Base-by-base conservation (phyloP, 768 basidiomycete genomes). In the Macrolepiota fuliginosa region DNA sequence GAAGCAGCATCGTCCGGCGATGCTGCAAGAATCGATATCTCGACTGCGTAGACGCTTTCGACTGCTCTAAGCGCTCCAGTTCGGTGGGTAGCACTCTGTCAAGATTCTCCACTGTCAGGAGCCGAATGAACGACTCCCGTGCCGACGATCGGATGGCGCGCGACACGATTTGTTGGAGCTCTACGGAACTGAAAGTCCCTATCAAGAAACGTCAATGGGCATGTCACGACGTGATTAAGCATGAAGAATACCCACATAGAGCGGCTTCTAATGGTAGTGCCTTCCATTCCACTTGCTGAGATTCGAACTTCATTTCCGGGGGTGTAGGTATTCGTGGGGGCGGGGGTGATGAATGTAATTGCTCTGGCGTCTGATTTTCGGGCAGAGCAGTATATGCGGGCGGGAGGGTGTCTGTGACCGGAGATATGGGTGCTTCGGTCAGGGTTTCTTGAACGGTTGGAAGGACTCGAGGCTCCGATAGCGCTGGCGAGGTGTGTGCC, bases 101-200 rank as follows among this genome's bases (percentile, higher is more conserved):
- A 60, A 90, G 76, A 15, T 82, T 81, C 13, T 88, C 82, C 13
- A 83, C 64, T 12, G 89, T 82, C 22, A 92, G 78, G 10, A 92
- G 77, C 3, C 90, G 88, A 54, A 92, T 83, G 66, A 86, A 89
- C 2, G 87, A 86, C 62, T 89, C 87, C 62, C 81, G 78, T 0
- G 88, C 85, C 10, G 88, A 89, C 19, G 82, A 76, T 13, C 88
- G 83, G 65, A 92, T 90, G 4, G 89, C 88, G 6, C 83, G 79
- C 32, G 89, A 87, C 19, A 91, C 90, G 62, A 91, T 82, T 24
- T 82, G 78, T 68, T 91, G 91, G 32, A 92, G 81, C 63, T 90
- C 74, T 67, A 76, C 64, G 68, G 82, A 70, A 70, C 84, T 83
- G 74, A 91, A 75, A 69, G 88, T 82, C 82, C 81, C 82, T 83